phyloP scores from a whole-genome alignment of 352 stramenopile species.

The Lagenidium giganteum region DNA sequence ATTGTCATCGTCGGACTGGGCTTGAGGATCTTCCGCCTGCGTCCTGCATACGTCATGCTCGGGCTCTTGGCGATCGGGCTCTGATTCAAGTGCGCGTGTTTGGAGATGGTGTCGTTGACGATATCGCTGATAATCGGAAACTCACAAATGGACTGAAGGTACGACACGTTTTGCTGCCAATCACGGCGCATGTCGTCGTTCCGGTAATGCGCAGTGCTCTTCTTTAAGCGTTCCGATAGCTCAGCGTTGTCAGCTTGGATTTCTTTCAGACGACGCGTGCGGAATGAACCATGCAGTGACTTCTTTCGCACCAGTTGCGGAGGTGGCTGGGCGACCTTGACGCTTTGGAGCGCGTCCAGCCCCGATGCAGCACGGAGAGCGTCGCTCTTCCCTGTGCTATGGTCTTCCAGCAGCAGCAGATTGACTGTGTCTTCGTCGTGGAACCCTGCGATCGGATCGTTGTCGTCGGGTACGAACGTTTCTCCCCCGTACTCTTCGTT shows the following conservation, averaged over 20 bases:
- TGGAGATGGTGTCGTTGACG: conserved; percentile 2
- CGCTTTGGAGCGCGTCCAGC: no score
- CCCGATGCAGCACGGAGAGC: no score
- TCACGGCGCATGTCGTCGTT: conserved; percentile 50
- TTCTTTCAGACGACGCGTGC: conserved; percentile 44
- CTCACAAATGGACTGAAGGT: conserved; percentile 65
- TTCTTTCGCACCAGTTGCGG: conserved; percentile 19
- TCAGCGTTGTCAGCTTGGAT: conserved; percentile 57
- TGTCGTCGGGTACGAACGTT: no score
- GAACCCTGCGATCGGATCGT: no score
- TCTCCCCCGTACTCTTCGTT: no score
- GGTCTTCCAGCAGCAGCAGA: no score
- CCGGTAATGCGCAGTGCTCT: conserved; percentile 54
- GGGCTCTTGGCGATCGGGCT: conserved; percentile 1
- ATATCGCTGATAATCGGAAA: conserved; percentile 34
- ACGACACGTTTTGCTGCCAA: conserved; percentile 68
- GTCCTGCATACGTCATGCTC: conserved; percentile 1
- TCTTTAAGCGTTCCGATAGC: conserved; percentile 54
- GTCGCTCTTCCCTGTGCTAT: conserved; percentile 42
- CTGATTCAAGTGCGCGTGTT: conserved; percentile 1
- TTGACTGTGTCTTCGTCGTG: no score
- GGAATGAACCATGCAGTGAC: conserved; percentile 42
- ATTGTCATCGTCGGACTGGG: conserved; percentile 1
- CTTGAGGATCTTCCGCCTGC: no score
- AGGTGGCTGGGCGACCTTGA: conserved; percentile 14